These are phyloP conservation scores for Schizosaccharomyces osmophilus DNA, from an alignment of 805 yeast genomes.

Conservation along the genomic window DNA sequence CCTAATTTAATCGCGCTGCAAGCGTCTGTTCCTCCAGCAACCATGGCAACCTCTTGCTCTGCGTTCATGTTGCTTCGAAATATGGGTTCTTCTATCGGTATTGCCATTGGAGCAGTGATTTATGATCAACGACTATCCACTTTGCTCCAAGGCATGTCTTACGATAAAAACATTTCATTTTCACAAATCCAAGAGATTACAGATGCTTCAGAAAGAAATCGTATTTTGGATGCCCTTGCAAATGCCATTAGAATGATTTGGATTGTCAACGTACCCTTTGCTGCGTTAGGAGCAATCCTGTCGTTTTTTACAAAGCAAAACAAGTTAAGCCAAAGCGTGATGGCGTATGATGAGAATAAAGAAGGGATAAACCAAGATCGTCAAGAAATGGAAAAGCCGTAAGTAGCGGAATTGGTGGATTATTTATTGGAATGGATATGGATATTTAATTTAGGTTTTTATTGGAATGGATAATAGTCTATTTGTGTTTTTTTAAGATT, in stretches of 20 bases:
- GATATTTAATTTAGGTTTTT: too few species aligned
- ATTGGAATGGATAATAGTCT: too few species aligned
- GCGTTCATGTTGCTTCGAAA: neutral
- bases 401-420: too few species aligned
- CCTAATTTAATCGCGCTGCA: constrained; percentile 32
- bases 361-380: neutral
- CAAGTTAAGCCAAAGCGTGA: neutral
- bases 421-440: too few species aligned
- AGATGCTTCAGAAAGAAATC: neutral
- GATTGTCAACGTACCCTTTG: neutral
- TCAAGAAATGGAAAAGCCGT: too few species aligned
- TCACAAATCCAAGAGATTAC: neutral
- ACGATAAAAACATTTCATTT: neutral
- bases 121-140: neutral
- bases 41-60: neutral
- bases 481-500: too few species aligned
- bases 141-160: neutral
- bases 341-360: neutral
- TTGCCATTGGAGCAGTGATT: neutral
- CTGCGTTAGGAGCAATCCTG: neutral
- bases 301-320: neutral
- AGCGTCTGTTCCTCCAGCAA: constrained; percentile 12
- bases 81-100: neutral
- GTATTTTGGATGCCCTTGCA: neutral
- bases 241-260: neutral